Base-by-base conservation (phyloP, 352 stramenopile species). In the Phytophthora kernoviae region DNA sequence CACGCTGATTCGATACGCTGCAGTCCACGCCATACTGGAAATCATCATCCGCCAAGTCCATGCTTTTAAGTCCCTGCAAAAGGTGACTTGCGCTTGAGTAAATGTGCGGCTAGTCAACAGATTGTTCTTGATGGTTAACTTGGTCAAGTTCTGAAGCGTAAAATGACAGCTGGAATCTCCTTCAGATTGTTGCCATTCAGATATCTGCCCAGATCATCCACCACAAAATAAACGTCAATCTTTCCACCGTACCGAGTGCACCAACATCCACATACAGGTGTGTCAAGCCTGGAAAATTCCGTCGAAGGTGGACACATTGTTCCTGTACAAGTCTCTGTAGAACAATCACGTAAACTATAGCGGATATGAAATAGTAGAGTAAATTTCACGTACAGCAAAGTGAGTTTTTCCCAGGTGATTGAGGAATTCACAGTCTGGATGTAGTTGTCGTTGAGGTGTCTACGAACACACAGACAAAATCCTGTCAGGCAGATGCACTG, bases 241-340 rank as follows among this genome's bases (percentile, higher is more conserved):
- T 43, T 4, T 21, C 15, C n/a, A 17, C 0, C 37, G 6, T 17
- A 40, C 4, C 15, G 9, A 2, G 9, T 40, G 5, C 15, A 11
- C 8, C n/a, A 20, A 6, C 11, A 34, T 51, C 8, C 18, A 57
- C 57, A 11, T 56, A 71, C 62, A 67, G 52, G 12, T 46, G 8
- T 1, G 39, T 62, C 20, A 71, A 34, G 0, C 4, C 17, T 14
- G 62, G 57, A 34, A 67, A 67, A 4, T 52, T 55, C 32, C 62
- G 33, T 71, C 51, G n/a, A 71, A 60, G 1, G 39, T 52, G n/a
- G 45, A 21, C 14, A 71, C 4, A 12, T 50, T 39, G 52, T 71
- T 71, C 15, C 50, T 39, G 11, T 44, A 15, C 5, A 67, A 39
- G 26, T 71, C 51, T 5, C 62, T 71, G 40, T 7, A 26, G 43